Base-by-base conservation (phyloP, 148 eudicot genomes). In the Linanthus parryae region DNA sequence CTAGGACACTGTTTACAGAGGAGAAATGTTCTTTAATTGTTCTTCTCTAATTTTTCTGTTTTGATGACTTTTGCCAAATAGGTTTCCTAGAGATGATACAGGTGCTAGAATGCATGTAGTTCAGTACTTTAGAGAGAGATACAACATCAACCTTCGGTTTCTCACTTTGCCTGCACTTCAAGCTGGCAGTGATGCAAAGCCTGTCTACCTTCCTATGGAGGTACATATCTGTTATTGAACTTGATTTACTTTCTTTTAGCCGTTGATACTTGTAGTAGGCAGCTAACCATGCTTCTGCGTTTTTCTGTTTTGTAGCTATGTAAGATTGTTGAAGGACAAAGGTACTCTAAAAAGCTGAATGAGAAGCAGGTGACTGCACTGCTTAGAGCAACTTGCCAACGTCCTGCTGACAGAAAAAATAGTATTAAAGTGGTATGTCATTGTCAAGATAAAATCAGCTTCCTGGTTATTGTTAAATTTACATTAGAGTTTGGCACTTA, bases 121-220 rank as follows among this genome's bases (percentile, higher is more conserved):
- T 41, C 71, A 87, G 34, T 87, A 81, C 40, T 87, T 81, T 35
- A 62, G 26, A 2, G 33, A 73, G 17, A 73, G 58, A 58, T 79
- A 92, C 59, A 48, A 72, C 2, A 45, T 73, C 17, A 42, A 4
- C 9, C 77, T 92, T 1, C 40, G 6, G 5, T 68, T 12, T 55
- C 63, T 78, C 3, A 12, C 9, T 1, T 68, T 92, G 48, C 99
- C 99, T 9, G 86, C 88, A 43, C 22, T 92, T 57, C 74, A 73
- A 48, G 63, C 73, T 18, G 98, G 98, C 19, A 70, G 53, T 39
- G 55, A 72, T 21, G 57, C 72, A 50, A 84, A 56, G 55, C 72
- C 90, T 47, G 64, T 57, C 0, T 71, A 71, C 60, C 28, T 92
- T 15, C 99, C 99, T 0, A 77, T 87, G 91, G 99, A 92, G 99